phyloP scores from a whole-genome alignment of 441 rosid genomes.

The Isatis lusitanica region DNA sequence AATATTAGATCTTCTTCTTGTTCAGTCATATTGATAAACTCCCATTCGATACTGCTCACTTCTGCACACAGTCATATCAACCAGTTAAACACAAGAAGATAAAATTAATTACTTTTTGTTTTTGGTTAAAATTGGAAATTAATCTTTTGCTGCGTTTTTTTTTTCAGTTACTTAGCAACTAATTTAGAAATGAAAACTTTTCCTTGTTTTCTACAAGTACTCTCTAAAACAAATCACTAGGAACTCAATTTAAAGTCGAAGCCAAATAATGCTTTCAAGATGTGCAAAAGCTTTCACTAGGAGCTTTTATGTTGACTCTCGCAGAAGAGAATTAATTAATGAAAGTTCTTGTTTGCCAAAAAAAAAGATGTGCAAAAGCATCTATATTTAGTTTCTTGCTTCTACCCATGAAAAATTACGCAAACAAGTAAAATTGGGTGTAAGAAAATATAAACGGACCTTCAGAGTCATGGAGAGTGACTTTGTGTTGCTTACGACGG shows the following conservation, averaged over 20 bases:
- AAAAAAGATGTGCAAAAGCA: slow-evolving; percentile 9
- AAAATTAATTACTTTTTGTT: not conserved
- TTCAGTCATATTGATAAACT: slow-evolving; percentile 59
- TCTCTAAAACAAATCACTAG: not conserved
- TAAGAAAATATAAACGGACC: slow-evolving; percentile 31
- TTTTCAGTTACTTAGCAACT: not conserved
- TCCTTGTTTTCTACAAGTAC: not conserved
- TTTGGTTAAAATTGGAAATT: not conserved
- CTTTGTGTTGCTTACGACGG: slow-evolving; percentile 33
- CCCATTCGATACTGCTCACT: slow-evolving; percentile 75
- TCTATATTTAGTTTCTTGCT: not conserved
- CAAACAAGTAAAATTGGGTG: not conserved
- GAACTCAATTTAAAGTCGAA: not conserved
- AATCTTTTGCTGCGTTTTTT: not conserved
- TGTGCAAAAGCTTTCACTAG: not conserved
- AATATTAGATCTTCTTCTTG: slow-evolving; percentile 80
- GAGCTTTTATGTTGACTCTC: too few relatives aligned
- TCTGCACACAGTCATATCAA: slow-evolving; percentile 40
- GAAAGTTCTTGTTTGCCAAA: too few relatives aligned
- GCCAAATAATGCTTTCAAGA: slow-evolving; percentile 5
- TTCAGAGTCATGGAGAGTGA: slow-evolving; percentile 41
- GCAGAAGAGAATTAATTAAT: too few relatives aligned
- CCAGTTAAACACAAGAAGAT: not conserved
- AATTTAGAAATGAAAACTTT: not conserved
- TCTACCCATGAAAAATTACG: not conserved